Evolutionary conservation across 805 yeast genomes (phyloP).

Genomic region (Kodamaea restingae): DNA sequence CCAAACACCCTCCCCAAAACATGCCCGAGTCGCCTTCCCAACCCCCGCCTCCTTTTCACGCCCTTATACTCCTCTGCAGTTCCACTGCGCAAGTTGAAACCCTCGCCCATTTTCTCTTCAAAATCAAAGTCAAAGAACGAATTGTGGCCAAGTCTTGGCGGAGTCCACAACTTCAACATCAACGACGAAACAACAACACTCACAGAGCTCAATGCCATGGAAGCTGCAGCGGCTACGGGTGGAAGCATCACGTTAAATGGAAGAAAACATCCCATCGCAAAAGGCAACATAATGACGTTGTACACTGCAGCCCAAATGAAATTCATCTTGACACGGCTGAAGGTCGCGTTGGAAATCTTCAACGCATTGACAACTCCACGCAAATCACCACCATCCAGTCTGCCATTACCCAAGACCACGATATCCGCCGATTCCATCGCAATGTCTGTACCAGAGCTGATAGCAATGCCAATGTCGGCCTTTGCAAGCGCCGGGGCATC

Average conservation of each 20-base stretch:
- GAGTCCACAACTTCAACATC: constrained; percentile 61
- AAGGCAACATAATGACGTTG: constrained; percentile 80
- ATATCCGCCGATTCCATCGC: constrained; percentile 97
- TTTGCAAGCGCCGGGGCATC: constrained; percentile 95
- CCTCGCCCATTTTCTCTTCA: constrained; percentile 17
- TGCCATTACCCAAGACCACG: constrained; percentile 55
- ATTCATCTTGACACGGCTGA: constrained; percentile 71
- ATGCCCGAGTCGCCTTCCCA: constrained; percentile 3
- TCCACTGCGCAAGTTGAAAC: constrained; percentile 24
- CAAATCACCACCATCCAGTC: constrained; percentile 26
- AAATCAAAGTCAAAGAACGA: constrained; percentile 14
- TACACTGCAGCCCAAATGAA: constrained; percentile 85
- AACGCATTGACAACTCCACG: constrained; percentile 56
- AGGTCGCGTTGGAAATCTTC: constrained; percentile 67
- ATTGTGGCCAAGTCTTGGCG: constrained; percentile 21
- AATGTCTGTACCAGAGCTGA: constrained; percentile 90
- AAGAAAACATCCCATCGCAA: constrained; percentile 86
- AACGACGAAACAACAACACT: constrained; percentile 84
- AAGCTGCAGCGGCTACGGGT: constrained; percentile 85
- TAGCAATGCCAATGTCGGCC: constrained; percentile 86
- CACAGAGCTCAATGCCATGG: constrained; percentile 91
- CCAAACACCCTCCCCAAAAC: background rate
- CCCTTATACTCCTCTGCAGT: constrained; percentile 23
- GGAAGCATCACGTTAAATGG: constrained; percentile 75
- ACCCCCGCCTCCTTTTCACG: constrained; percentile 10